Percentiles rank a stretch among this genome's conserved stretches.
These are phyloP conservation scores for Pseudomonodictys pantanalensis DNA, from an alignment of 495 filamentous ascomycete genomes.

Conservation along the genomic window DNA sequence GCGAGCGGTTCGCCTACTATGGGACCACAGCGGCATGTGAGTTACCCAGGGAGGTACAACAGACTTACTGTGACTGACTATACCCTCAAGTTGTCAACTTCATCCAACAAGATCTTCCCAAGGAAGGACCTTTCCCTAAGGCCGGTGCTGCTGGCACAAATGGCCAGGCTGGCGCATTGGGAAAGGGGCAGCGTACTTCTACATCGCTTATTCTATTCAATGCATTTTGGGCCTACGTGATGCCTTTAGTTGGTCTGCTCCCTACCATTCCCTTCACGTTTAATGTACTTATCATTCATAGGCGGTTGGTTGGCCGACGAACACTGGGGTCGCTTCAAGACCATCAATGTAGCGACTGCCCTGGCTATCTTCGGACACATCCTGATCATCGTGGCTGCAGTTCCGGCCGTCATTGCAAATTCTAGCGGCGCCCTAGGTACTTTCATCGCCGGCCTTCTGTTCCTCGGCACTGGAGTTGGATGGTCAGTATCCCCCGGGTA, in stretches of 20 bases:
- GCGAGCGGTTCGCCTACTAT: conserved; percentile 75
- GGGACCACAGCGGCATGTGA: conserved; percentile 51
- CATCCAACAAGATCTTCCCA: conserved; percentile 53
- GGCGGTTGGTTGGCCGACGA: conserved; percentile 71
- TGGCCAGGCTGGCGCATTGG: conserved; percentile 56
- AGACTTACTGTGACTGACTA: neutral
- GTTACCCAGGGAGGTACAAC: no score
- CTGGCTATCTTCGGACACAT: conserved; percentile 64
- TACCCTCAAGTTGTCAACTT: conserved; percentile 54
- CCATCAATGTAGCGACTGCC: conserved; percentile 58
- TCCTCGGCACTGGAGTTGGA: conserved; percentile 66
- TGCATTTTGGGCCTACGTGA: conserved; percentile 69
- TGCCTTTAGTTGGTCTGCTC: no score
- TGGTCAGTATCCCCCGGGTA: no score
- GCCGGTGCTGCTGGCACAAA: conserved; percentile 56
- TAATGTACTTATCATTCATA: conserved; percentile 66
- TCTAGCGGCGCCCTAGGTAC: conserved; percentile 51
- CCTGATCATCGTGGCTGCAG: conserved; percentile 60
- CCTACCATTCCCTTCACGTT: no score
- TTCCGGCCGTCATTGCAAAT: conserved; percentile 59
- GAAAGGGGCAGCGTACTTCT: conserved; percentile 64
- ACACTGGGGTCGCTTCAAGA: conserved; percentile 67
- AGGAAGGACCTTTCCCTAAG: conserved; percentile 59
- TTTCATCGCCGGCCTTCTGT: conserved; percentile 61
- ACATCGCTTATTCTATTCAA: conserved; percentile 61